Conservation (phyloP, 208 protist species). For the Crithidia thermophila region DNA sequence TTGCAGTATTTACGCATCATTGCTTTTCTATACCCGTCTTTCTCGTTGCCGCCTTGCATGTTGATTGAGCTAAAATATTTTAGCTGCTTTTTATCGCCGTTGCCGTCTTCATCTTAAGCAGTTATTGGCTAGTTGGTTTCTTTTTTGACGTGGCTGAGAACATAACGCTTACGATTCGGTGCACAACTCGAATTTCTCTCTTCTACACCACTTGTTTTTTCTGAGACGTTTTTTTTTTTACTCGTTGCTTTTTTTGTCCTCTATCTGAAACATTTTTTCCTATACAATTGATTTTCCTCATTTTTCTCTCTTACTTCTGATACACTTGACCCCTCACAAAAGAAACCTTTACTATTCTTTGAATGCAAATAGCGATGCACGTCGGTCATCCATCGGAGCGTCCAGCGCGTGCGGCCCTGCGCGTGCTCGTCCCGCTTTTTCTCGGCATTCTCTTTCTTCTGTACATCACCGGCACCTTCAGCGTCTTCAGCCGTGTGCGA, state of each 20-base stretch:
- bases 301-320: background rate
- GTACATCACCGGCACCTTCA: constrained; percentile 45
- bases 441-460: constrained; percentile 31
- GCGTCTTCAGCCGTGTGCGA: constrained; percentile 28
- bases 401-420: constrained; percentile 1
- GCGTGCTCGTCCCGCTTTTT: constrained; percentile 31
- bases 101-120: too few relatives aligned
- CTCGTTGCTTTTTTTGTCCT: too few relatives aligned
- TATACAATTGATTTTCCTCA: background rate
- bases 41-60: too few relatives aligned
- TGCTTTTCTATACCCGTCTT: too few relatives aligned
- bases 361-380: constrained; percentile 33
- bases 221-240: too few relatives aligned
- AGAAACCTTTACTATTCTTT: background rate
- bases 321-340: background rate
- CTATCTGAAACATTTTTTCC: background rate
- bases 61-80: too few relatives aligned
- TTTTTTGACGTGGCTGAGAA: too few relatives aligned
- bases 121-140: too few relatives aligned
- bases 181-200: too few relatives aligned
- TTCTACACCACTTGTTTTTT: too few relatives aligned
- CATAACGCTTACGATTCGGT: too few relatives aligned
- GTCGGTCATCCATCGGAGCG: constrained; percentile 19
- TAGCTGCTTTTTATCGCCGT: background rate
- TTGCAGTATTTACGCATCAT: too few relatives aligned